Evolutionary conservation across 1,284 basidiomycete genomes (phyloP), one percentile per base, ranked within the genome.

Genomic region (Heterobasidion occidentale): DNA sequence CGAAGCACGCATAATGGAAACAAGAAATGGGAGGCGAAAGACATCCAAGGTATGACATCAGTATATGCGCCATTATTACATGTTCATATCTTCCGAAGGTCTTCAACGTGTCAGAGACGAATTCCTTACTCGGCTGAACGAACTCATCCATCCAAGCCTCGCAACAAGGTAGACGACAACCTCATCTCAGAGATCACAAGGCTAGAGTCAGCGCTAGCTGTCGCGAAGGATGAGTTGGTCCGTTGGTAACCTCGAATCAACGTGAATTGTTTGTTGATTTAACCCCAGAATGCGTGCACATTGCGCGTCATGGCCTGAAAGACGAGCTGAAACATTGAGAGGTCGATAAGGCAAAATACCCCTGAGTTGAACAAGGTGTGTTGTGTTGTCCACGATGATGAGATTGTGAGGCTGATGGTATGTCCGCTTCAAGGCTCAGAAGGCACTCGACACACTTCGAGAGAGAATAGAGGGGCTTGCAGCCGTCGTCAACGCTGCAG

Each of bases 1-100:
- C 78, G 85, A 36, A 92, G 91, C 60, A 81, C 85, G 0, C 84
- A 86, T 61, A 79, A 77, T 44, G 81, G 71, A 42, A 79, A 80
- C 52, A 88, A 91, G 71, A 92, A 92, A 66, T 98, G 94, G 88
- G 92, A 95, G 58, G 95, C 98, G 68, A 89, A 88, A 61, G 94
- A 98, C 63, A 81, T 98, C 3, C 86, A 93, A 71, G 90, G 93
- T 88, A 55, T 47, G 63, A 27, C 17, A 5, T 27, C 27, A 5
- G 27, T 27, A 27, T 27, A 27, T 27, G 27, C 27, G 27, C 9
- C 46, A 46, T 1, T 9, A 55, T 46, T 20, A 9, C 17, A 27
- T 27, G 27, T 27, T 27, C 3, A 27, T 27, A 27, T 27, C 27
- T 27, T 27, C 27, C 27, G 27, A 27, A 92, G 91, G 84, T 46